Conservation (phyloP, 306 rosid species). For the Echinosophora koreensis region DNA sequence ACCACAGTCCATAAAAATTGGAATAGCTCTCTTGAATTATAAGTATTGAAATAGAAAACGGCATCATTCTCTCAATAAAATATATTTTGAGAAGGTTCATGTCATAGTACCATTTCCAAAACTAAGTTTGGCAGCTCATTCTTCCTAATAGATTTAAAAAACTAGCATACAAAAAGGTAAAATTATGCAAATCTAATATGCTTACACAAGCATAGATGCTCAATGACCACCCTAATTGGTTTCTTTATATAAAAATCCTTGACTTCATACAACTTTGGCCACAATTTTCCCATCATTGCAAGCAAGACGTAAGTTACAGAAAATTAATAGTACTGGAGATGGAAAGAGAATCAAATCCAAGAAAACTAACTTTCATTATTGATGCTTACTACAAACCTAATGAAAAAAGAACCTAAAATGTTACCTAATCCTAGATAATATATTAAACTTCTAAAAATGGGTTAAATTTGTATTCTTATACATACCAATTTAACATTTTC, state of each 20-base stretch:
- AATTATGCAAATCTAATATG: conserved; percentile 50
- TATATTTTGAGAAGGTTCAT: not conserved
- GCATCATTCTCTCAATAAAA: not conserved
- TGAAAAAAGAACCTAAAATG: not conserved
- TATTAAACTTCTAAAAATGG: not conserved
- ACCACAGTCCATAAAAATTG: too few relatives aligned
- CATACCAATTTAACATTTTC: not conserved
- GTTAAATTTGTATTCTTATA: not conserved
- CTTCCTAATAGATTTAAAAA: not conserved
- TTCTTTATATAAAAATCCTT: conserved; percentile 51
- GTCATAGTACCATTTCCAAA: not conserved
- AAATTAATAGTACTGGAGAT: not conserved
- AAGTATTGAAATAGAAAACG: not conserved
- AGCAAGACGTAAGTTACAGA: conserved; percentile 29
- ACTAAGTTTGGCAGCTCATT: not conserved
- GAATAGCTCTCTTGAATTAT: not conserved
- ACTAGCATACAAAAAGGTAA: conserved; percentile 14
- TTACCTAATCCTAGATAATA: not conserved
- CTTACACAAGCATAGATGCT: conserved; percentile 65
- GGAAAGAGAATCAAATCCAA: not conserved
- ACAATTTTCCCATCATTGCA: conserved; percentile 89
- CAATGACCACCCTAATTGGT: conserved; percentile 46
- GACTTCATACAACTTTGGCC: conserved; percentile 90
- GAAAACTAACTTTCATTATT: not conserved
- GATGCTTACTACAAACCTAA: not conserved